Evolutionary conservation across 306 rosid genomes (phyloP), one percentile per base, ranked within the genome.

Genomic region (Prunus campanulata): DNA sequence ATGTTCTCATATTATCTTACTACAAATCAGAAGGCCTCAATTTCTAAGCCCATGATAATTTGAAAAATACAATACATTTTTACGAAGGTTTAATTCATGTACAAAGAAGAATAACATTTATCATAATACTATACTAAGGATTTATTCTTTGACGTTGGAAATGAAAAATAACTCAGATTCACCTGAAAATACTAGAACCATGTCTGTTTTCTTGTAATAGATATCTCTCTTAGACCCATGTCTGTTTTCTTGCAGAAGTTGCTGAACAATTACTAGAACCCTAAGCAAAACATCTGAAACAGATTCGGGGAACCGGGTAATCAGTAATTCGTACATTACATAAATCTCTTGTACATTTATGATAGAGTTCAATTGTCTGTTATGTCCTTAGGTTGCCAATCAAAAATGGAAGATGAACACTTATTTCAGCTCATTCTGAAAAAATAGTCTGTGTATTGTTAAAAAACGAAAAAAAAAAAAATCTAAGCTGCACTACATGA

Each of bases 161-260:
- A 66, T 16, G 11, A 47, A n/a, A n/a, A 63, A 42, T 15, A 50
- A 44, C 77, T 22, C 25, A 4, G 49, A 63, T 30, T 80, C 65
- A 92, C 96, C 98, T 55, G 79, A 82, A 88, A 94, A 94, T 54
- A 88, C 75, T n/a, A 20, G 96, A 85, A 7, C n/a, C n/a, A n/a
- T n/a, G n/a, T n/a, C n/a, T n/a, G n/a, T n/a, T n/a, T n/a, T n/a
- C n/a, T n/a, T 90, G 81, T 92, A 94, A 85, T 89, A 94, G 78
- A 94, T 94, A 83, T 92, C 98, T 76, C 98, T 89, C 86, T 92
- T 92, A 25, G 98, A 92, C 71, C 89, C 87, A 68, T 90, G 97
- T 78, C 77, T 88, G 77, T 89, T 89, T 84, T 90, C 96, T 86
- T 86, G 93, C 82, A 94, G 74, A 82, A 94, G 96, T 55, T 83